Conservation (phyloP, 1,284 basidiomycete genomes). For the Malassezia caprae region DNA sequence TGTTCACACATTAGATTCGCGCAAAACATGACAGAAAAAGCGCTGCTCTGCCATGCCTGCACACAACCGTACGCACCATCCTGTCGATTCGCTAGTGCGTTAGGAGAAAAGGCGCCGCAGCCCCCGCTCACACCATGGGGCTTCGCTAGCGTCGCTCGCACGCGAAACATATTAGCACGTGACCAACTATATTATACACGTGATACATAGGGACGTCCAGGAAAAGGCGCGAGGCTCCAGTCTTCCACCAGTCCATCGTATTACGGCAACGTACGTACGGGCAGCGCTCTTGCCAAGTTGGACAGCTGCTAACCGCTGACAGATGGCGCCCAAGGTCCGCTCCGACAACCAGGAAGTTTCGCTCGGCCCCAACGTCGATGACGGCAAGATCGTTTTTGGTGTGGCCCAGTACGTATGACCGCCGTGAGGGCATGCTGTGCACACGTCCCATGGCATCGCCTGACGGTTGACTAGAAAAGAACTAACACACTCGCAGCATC, state of each 20-base stretch:
- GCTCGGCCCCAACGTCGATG: constrained; percentile 47
- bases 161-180: constrained; percentile 11
- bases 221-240: constrained; percentile 4
- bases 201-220: neutral
- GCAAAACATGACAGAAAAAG: neutral
- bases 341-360: constrained; percentile 37
- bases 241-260: constrained; percentile 16
- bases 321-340: constrained; percentile 47
- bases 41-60: neutral
- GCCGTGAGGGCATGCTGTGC: neutral
- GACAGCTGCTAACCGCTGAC: constrained; percentile 8
- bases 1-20: neutral
- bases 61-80: constrained; percentile 10
- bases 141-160: neutral
- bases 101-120: constrained; percentile 3
- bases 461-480: neutral
- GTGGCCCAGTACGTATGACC: constrained; percentile 40
- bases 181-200: constrained; percentile 15
- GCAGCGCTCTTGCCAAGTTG: neutral
- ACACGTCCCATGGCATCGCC: constrained; percentile 13
- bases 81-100: constrained; percentile 13
- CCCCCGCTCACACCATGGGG: neutral
- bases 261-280: constrained; percentile 12
- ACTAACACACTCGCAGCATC: constrained; percentile 27
- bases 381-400: constrained; percentile 48